phyloP scores from a whole-genome alignment of 805 yeast genomes.

The Candida ovalis region DNA sequence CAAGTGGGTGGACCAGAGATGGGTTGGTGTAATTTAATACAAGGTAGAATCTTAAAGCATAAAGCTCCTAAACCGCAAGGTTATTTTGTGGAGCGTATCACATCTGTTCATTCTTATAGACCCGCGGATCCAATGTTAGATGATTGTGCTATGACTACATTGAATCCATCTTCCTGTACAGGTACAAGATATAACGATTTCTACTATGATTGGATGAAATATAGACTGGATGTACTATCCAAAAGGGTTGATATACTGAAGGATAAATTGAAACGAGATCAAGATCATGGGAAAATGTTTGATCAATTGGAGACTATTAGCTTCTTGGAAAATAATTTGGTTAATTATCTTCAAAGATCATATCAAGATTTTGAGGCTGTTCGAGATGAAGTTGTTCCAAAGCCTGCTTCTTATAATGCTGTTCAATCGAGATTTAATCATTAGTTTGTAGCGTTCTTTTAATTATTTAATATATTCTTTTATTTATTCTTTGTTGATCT shows the following conservation, averaged over 20 bases:
- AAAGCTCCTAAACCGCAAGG: conserved; percentile 1
- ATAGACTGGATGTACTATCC: conserved; percentile 24
- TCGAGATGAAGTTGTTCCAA: conserved; percentile 1
- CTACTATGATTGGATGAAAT: conserved; percentile 29
- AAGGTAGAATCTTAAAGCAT: conserved; percentile 1
- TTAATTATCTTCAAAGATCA: neutral
- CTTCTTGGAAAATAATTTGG: conserved; percentile 1
- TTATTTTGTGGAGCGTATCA: neutral
- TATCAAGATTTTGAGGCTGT: conserved; percentile 5
- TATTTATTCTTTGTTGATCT: neutral
- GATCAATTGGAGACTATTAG: conserved; percentile 1
- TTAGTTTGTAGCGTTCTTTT: neutral
- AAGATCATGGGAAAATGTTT: conserved; percentile 24
- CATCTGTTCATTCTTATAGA: conserved; percentile 35
- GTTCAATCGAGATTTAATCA: neutral
- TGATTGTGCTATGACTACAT: conserved; percentile 31
- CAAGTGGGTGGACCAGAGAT: neutral
- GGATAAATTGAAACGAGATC: conserved; percentile 2
- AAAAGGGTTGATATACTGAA: conserved; percentile 19
- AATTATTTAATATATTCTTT: neutral
- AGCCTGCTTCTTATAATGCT: neutral
- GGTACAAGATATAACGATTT: conserved; percentile 28
- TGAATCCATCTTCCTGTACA: conserved; percentile 24
- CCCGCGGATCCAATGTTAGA: conserved; percentile 29
- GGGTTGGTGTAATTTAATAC: conserved; percentile 1